phyloP scores from a whole-genome alignment of 331 rosid species.

The Spiraea crenata region DNA sequence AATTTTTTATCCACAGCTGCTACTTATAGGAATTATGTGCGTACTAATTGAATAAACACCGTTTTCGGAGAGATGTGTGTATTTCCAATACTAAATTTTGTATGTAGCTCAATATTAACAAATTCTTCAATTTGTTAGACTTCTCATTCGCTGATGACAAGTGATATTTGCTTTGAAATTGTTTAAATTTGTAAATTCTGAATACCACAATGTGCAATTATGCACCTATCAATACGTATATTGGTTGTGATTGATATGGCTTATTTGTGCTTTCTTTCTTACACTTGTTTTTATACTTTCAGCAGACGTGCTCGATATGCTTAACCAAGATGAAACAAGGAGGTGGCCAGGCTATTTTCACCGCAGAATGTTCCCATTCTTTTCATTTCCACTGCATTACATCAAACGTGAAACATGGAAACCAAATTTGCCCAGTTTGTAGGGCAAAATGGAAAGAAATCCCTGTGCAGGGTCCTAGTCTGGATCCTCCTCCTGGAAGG shows the following conservation, averaged over 20 bases:
- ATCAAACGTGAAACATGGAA: slow-evolving; percentile 88
- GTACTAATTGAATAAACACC: not conserved
- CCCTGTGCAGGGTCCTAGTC: slow-evolving; percentile 63
- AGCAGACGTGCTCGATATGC: slow-evolving; percentile 93
- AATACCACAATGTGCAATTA: not conserved
- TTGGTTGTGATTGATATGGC: not conserved
- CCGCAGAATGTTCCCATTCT: slow-evolving; percentile 94
- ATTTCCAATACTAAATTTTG: not conserved
- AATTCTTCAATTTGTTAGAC: not conserved
- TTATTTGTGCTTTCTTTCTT: slow-evolving; percentile 18
- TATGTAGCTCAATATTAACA: not conserved
- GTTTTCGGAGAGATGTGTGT: not conserved
- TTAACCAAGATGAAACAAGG: slow-evolving; percentile 90
- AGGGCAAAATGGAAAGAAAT: slow-evolving; percentile 96
- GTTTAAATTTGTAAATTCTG: not conserved
- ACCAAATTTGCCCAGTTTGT: slow-evolving; percentile 93
- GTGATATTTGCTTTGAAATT: not conserved
- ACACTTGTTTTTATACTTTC: slow-evolving; percentile 33
- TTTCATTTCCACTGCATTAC: slow-evolving; percentile 95
- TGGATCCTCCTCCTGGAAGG: slow-evolving; percentile 53
- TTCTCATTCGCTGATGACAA: not conserved
- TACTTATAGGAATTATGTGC: not conserved
- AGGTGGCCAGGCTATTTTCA: slow-evolving; percentile 89
- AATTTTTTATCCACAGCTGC: not conserved
- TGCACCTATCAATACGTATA: not conserved